phyloP scores from a whole-genome alignment of 2,329 filamentous ascomycete species.

The Ophiostoma angusticollis region DNA sequence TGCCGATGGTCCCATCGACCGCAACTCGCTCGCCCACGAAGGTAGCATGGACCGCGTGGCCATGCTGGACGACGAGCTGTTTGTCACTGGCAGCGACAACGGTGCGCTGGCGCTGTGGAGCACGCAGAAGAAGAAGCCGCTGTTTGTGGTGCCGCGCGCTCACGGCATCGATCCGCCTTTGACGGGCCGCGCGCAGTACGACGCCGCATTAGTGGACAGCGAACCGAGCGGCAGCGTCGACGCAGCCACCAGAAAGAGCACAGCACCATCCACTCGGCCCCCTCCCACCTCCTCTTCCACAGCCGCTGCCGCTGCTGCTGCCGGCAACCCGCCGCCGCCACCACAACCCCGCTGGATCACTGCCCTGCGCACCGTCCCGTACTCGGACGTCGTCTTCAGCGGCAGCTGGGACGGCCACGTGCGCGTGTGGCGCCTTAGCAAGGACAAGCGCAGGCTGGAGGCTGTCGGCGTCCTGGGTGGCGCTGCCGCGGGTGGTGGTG shows the following conservation, averaged over 20 bases:
- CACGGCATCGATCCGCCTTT: constrained; percentile 73
- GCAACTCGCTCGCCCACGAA: constrained; percentile 38
- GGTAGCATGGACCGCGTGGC: constrained; percentile 87
- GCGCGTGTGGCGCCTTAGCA: constrained; percentile 70
- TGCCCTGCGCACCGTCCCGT: constrained; percentile 72
- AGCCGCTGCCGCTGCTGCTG: constrained; percentile 68
- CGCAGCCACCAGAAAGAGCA: no score
- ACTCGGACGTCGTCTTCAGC: constrained; percentile 77
- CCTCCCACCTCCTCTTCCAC: no score
- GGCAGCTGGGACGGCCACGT: constrained; percentile 92
- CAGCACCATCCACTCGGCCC: no score
- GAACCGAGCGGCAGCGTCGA: no score
- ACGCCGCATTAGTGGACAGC: constrained; percentile 20
- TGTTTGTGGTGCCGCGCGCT: constrained; percentile 65
- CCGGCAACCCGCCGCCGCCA: constrained; percentile 48
- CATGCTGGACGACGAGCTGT: constrained; percentile 76
- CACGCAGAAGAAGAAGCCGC: constrained; percentile 84
- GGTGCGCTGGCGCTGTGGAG: constrained; percentile 80
- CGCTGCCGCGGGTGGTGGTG: no score
- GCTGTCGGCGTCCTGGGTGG: constrained; percentile 50
- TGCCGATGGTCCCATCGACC: no score
- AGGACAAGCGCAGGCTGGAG: constrained; percentile 71
- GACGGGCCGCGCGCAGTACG: constrained; percentile 39
- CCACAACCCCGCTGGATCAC: constrained; percentile 81
- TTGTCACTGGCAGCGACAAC: constrained; percentile 89